Percentiles rank a stretch among this genome's conserved stretches.
Conservation (phyloP, 225 moss, liverwort and hornwort genomes). For the Pseudoscleropodium purum region DNA sequence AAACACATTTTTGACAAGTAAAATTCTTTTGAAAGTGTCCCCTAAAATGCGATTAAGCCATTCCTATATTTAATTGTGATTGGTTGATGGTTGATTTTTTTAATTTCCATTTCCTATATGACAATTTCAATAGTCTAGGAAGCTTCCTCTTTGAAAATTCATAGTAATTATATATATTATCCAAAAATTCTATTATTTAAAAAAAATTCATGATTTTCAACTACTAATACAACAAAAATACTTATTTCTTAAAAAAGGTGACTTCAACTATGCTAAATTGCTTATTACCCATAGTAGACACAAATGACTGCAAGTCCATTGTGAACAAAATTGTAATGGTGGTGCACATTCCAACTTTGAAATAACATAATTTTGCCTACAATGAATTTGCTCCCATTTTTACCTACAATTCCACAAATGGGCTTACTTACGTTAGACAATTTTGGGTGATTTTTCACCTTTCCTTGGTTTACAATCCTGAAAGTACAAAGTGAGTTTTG, state of each 20-base stretch:
- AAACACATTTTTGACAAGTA: accelerated
- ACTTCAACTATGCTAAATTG: not conserved
- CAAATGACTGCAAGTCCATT: not conserved
- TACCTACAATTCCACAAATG: too few relatives aligned
- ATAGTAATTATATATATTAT: not conserved
- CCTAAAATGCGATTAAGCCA: not conserved
- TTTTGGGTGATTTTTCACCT: not conserved
- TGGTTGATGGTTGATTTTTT: not conserved
- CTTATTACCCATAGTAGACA: accelerated
- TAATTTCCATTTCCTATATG: accelerated
- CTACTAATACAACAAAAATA: not conserved
- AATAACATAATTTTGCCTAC: not conserved
- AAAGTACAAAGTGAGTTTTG: not conserved
- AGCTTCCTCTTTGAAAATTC: not conserved
- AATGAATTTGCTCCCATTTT: too few relatives aligned
- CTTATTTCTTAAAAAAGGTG: too few relatives aligned
- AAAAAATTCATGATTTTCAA: not conserved
- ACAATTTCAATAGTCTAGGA: not conserved
- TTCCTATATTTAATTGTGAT: not conserved
- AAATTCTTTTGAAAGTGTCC: not conserved
- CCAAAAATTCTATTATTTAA: accelerated
- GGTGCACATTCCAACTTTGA: not conserved
- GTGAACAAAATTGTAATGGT: not conserved
- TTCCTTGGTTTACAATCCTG: not conserved
- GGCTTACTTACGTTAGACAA: accelerated